Percentiles rank a stretch among this genome's conserved stretches.
These are phyloP conservation scores for Fimicolochytrium jonesii DNA, from an alignment of 192 early-diverging fungal genomes.

Conservation along the genomic window DNA sequence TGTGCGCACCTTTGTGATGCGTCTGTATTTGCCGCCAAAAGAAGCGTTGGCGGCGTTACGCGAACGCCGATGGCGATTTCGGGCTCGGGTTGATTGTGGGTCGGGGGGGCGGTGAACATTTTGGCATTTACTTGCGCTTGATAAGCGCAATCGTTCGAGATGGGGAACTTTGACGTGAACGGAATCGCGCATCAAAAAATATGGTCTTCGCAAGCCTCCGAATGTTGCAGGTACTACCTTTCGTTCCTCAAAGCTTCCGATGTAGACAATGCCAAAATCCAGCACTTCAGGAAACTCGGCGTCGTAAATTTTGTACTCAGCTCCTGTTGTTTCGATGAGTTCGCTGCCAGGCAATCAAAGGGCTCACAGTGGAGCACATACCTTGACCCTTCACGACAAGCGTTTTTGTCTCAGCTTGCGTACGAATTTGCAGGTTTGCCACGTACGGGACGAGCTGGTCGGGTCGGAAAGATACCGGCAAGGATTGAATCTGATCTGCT, in stretches of 20 bases:
- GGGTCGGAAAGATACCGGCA: slow-evolving; percentile 31
- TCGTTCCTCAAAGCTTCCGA: slow-evolving; percentile 18
- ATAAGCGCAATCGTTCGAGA: slow-evolving; percentile 29
- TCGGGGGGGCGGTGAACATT: not conserved
- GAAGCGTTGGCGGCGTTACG: not conserved
- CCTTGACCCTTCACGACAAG: slow-evolving; percentile 27
- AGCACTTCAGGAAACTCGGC: slow-evolving; percentile 30
- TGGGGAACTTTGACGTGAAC: not conserved
- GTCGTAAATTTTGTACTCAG: slow-evolving; percentile 32
- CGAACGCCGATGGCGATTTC: not conserved
- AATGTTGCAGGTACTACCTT: too few species aligned
- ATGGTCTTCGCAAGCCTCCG: too few species aligned
- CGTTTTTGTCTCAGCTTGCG: slow-evolving; percentile 32
- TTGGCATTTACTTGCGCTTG: slow-evolving; percentile 1
- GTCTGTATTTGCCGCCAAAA: not conserved
- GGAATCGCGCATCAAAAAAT: too few species aligned
- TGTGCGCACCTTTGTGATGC: too few species aligned
- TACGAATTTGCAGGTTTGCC: slow-evolving; percentile 29
- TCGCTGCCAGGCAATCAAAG: not conserved
- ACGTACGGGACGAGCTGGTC: slow-evolving; percentile 18
- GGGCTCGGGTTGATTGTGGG: not conserved
- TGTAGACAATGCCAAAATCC: slow-evolving; percentile 29
- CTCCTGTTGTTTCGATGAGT: slow-evolving; percentile 14
- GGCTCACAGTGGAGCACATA: not conserved
- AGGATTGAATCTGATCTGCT: slow-evolving; percentile 17